Conservation (phyloP, 2,329 filamentous ascomycete species). For the Lizonia empirigonia region DNA sequence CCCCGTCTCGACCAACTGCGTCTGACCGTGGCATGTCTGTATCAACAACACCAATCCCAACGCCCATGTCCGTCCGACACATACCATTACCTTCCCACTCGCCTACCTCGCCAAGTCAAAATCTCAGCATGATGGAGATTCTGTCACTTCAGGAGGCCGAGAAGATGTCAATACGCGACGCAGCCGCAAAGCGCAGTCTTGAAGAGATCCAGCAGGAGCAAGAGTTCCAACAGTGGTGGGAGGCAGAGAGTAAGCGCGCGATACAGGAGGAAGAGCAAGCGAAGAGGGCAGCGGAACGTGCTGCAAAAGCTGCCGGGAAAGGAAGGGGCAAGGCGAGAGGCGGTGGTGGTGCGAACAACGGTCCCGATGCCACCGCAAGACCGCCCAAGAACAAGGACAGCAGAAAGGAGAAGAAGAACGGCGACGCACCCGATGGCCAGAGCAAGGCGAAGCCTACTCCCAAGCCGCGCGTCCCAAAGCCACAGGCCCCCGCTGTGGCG, state of each 20-base stretch:
- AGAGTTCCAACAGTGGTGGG: slow-evolving; percentile 97
- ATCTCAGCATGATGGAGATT: slow-evolving; percentile 84
- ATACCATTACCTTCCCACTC: slow-evolving; percentile 61
- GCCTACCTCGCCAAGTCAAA: slow-evolving; percentile 67
- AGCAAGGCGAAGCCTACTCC: slow-evolving; percentile 20
- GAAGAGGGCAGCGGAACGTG: slow-evolving; percentile 44
- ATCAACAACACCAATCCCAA: slow-evolving; percentile 42
- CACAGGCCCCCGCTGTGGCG: neutral
- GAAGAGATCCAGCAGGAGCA: slow-evolving; percentile 97
- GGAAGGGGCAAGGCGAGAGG: slow-evolving; percentile 37
- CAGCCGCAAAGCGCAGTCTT: slow-evolving; percentile 83
- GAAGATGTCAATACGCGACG: slow-evolving; percentile 80
- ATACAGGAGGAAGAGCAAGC: slow-evolving; percentile 63
- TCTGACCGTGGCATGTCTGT: slow-evolving; percentile 44
- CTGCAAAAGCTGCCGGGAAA: slow-evolving; percentile 26
- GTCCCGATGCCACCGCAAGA: neutral
- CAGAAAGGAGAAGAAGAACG: slow-evolving; percentile 36
- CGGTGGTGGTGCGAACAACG: slow-evolving; percentile 18
- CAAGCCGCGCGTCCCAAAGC: neutral
- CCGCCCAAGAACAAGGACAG: slow-evolving; percentile 18
- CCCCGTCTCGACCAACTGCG: slow-evolving; percentile 32
- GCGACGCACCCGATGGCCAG: slow-evolving; percentile 16
- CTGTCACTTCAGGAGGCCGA: slow-evolving; percentile 85
- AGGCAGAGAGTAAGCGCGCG: slow-evolving; percentile 76
- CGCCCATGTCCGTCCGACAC: slow-evolving; percentile 56